Evolutionary conservation across 78 protist genomes (phyloP).

Genomic region (Chrysochromulina parva): DNA sequence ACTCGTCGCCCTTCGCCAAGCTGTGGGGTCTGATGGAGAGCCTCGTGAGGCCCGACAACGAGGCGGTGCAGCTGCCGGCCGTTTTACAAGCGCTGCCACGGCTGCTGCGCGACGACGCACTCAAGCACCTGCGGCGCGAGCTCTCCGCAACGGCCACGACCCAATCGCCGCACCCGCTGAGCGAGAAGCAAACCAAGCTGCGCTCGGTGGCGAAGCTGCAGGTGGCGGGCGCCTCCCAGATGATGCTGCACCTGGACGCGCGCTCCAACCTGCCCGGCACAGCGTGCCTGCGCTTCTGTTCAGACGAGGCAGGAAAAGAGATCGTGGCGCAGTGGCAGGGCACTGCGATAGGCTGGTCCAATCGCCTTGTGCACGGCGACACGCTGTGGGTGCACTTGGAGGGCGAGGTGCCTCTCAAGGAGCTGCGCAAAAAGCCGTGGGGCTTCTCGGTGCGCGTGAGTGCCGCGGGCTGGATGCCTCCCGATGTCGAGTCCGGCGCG

Average conservation of each 20-base stretch:
- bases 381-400: neutral
- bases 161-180: conserved; percentile 5
- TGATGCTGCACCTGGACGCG: neutral
- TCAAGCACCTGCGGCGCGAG: conserved; percentile 1
- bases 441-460: neutral
- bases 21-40: neutral
- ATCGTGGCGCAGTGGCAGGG: neutral
- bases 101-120: conserved; percentile 14
- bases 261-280: conserved; percentile 1
- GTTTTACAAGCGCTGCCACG: neutral
- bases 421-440: neutral
- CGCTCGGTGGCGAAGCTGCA: neutral
- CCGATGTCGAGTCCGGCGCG: neutral
- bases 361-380: neutral
- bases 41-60: neutral
- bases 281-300: neutral
- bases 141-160: neutral
- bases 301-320: neutral
- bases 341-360: neutral
- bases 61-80: neutral
- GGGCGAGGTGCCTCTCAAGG: neutral
- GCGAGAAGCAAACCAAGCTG: neutral
- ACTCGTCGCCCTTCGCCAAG: neutral
- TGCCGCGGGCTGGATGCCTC: neutral
- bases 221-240: neutral